Base-by-base conservation (phyloP, 257 asterid species). In the Sherardia arvensis region DNA sequence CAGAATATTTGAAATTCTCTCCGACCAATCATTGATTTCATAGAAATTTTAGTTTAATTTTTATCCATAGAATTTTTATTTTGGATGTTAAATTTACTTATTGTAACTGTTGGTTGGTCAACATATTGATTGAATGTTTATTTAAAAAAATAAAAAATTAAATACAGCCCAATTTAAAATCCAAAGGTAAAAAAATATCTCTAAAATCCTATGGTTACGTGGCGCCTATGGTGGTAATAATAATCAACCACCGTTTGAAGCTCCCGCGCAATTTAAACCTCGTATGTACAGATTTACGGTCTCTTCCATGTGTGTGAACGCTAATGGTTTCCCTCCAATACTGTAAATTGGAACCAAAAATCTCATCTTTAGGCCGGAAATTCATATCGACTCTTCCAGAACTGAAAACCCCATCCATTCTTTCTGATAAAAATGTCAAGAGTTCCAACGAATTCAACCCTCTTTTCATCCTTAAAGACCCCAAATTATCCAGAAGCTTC, bases 321-420 rank as follows among this genome's bases (percentile, higher is more conserved):
- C 29, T 23, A 61, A 61, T 61, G 66, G 28, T 38, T 61, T 61
- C 14, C 66, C 54, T 22, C 28, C 27, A 6, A 36, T 11, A 15
- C n/a, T 45, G 33, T 25, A 17, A 32, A 14, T 61, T 38, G 22
- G 66, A 61, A 61, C 66, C 54, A 23, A 61, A 61, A 38, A 61
- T 61, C 54, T 61, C 66, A 38, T 14, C 36, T 61, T 61, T 61
- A 1, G 66, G 54, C 36, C 66, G 54, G 7, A 61, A 25, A 40
- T 40, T 38, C 6, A 9, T 61, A 12, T 38, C 55, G 1, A 21
- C 66, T 22, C 36, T 38, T 22, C 66, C 54, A 1, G 29, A 38
- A 40, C 55, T 25, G n/a, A 27, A 61, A 25, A 22, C 14, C 57
- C 57, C 66, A 43, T 45, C 66, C 1, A 17, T 26, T 62, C 4